Conservation (phyloP, 1,139 yeast genomes). For the Debaryomyces coudertii region DNA sequence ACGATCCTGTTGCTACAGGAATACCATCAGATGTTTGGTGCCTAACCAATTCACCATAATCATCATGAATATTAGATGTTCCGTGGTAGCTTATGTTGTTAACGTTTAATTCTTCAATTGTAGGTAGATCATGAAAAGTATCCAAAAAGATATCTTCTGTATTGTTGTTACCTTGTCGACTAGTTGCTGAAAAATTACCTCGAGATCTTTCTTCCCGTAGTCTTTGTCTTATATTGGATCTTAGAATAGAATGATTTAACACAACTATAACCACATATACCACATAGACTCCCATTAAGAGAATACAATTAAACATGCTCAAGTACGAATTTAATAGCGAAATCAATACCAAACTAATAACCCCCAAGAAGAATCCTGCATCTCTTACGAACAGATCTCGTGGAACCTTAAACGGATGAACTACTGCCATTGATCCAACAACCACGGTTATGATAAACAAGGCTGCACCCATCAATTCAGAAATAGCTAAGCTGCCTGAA, state of each 20-base stretch:
- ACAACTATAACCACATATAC: constrained; percentile 54
- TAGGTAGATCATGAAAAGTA: constrained; percentile 31
- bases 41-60: constrained; percentile 16
- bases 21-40: constrained; percentile 12
- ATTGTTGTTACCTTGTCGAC: constrained; percentile 4
- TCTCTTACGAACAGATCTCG: constrained; percentile 57
- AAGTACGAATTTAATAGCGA: constrained; percentile 51
- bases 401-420: constrained; percentile 66
- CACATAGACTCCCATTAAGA: constrained; percentile 54
- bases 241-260: constrained; percentile 31
- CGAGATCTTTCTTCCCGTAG: constrained; percentile 36
- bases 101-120: constrained; percentile 33
- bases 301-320: constrained; percentile 45
- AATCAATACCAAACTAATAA: constrained; percentile 44
- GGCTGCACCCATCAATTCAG: constrained; percentile 88
- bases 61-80: constrained; percentile 12
- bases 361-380: constrained; percentile 50
- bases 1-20: constrained; percentile 31
- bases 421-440: constrained; percentile 72
- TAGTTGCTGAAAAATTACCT: constrained; percentile 21
- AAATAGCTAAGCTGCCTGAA: constrained; percentile 77
- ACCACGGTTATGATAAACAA: constrained; percentile 76
- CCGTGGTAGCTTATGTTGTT: constrained; percentile 17
- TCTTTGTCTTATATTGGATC: constrained; percentile 22
- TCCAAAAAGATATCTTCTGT: constrained; percentile 28